Base-by-base conservation (phyloP, 2,329 filamentous ascomycete species). In the Colletotrichum simmondsii region DNA sequence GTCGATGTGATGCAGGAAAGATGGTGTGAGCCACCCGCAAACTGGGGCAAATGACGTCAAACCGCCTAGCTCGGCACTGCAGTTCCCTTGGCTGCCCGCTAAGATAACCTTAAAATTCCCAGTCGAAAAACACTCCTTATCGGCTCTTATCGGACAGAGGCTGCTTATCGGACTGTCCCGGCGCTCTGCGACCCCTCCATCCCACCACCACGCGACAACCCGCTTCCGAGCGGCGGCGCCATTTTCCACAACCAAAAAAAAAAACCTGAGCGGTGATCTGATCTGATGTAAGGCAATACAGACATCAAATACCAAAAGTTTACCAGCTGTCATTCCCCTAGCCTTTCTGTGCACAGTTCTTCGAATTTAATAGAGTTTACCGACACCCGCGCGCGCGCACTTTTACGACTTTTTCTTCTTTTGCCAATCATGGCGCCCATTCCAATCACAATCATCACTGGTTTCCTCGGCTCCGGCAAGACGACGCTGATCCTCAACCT, bases 401-500 rank as follows among this genome's bases (percentile, higher is more conserved):
- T 24, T 62, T 62, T 61, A 30, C 32, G 37, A 19, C 61, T n/a
- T 26, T 12, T 35, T 35, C 11, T 35, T 12, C 32, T 35, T 12
- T 32, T 35, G 22, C 32, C 49, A 28, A 78, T 65, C 62, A 92
- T 92, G 90, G 82, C 90, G 8, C 91, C 93, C 1, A 97, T 95
- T 76, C 95, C 95, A 5, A 93, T 98, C 81, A 98, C 96, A 59
- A 97, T 99, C 80, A 88, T 99, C 65, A 99, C 97, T 5, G 97
- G 97, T 81, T 99, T 98, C 84, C 90, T 98, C 19, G 97, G 97
- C 79, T 96, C 95, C 10, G 97, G 97, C 72, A 98, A 98, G 85
- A 99, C 97, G 2, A 98, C 97, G 2, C 89, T 99, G 71, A 95
- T 99, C 75, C 92, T 99, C 74, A 97, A 97, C 83, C 93, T 99